Evolutionary conservation across 306 rosid species (phyloP), one percentile per base, ranked within the genome.

Genomic region (Pyrus pyrifolia): DNA sequence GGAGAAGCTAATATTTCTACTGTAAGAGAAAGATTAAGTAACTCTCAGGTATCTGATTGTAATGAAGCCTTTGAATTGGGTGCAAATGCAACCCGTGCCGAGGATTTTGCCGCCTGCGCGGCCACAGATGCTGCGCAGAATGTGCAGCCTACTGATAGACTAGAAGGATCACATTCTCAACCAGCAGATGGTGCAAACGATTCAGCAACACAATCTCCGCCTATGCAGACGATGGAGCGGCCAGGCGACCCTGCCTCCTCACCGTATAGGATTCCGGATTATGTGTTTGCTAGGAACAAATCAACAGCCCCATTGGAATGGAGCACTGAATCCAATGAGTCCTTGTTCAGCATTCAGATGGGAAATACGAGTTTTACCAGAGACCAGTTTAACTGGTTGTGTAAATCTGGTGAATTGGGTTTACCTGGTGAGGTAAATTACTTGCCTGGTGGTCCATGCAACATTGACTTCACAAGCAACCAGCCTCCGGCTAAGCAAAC

Each of bases 281-380:
- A 80, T 53, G 97, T 96, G 15, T 96, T 95, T 81, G 85, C 88
- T 13, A 86, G 93, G 35, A 81, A 86, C n/a, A 88, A 70, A 14
- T 79, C 88, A 18, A 83, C 86, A 2, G 53, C 86, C 8, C 90
- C 86, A 12, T 18, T 75, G 85, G 99, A 91, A 55, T 96, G 99
- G 99, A 96, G 98, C 72, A 52, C 78, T 11, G 83, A 91, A 38
- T 95, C 99, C 0, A 92, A 89, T 67, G 99, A 92, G 57, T 96
- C 98, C 2, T 65, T 92, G 40, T 96, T 96, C 72, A 96, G 98
- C 88, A 96, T 96, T 73, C 90, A 92, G 71, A 83, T 84, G 91
- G 99, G 96, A 27, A 95, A 89, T 38, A 85, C 78, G 86, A 96
- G 99, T 75, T 96, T 96, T 86, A 87, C 92, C 15, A 86, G 38